Base-by-base conservation (phyloP, 208 protist genomes). In the Endotrypanum monterogeii region DNA sequence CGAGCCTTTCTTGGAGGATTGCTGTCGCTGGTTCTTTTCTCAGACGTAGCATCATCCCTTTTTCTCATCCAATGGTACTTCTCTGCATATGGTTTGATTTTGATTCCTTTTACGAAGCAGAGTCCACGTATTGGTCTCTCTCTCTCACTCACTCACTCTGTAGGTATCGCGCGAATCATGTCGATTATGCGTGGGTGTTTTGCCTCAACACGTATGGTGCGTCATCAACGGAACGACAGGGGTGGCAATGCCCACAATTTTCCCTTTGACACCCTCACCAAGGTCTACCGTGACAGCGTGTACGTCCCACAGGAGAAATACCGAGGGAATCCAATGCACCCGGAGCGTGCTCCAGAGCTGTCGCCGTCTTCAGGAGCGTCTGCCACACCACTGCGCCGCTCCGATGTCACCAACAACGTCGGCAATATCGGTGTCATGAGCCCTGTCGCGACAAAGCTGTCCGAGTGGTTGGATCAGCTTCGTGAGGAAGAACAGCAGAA, bases 181-280 rank as follows among this genome's bases (percentile, higher is more conserved):
- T 65, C 44, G 58, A 46, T 44, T 25, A 80, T 80, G 76, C 68
- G 70, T 41, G 76, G 60, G 11, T 73, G 61, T 35, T 51, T 80
- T 11, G 69, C 41, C 16, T 11, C 25, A 30, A 75, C 67, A 28
- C 61, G 67, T 2, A 30, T 67, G 46, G 9, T 78, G 39, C 73
- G 55, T 20, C 89, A 93, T 73, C 79, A 89, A 65, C 68, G 80
- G 44, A 74, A 79, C 39, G 84, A 91, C 72, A 81, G 76, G 57
- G 86, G 79, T 12, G 79, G 83, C 73, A 93, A 87, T 63, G 39
- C 75, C 25, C 79, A 80, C 72, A 86, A 74, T 67, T 94, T 94
- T 71, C 78, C 90, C 25, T 94, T 86, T 56, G 90, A 94, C 79
- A 92, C 86, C 7, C 66, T 93, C 48, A 89, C 85, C 12, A 88